phyloP scores from a whole-genome alignment of 139 green algal species.

The Desmodesmus armatus region DNA sequence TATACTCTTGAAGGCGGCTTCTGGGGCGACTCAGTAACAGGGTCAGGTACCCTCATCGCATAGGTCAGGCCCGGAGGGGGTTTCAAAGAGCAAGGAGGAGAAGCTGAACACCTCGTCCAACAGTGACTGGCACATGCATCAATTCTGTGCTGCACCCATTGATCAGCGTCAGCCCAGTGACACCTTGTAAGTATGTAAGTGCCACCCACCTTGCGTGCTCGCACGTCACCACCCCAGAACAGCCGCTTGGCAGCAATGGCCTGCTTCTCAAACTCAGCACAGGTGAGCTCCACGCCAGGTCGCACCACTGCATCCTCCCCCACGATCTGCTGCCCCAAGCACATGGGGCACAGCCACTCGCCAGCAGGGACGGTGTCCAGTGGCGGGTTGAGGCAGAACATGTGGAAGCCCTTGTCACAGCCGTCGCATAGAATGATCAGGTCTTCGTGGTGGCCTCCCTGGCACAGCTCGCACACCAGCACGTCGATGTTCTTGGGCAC shows the following conservation, averaged over 20 bases:
- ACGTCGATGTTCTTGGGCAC: conserved; percentile 50
- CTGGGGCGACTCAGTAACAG: no score
- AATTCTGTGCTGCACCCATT: no score
- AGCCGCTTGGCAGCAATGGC: conserved; percentile 43
- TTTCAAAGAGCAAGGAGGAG: no score
- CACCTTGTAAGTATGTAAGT: no score
- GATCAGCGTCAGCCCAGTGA: no score
- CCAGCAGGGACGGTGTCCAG: conserved; percentile 66
- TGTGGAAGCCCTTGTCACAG: conserved; percentile 75
- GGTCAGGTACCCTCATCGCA: no score
- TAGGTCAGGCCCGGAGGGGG: no score
- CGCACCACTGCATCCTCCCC: conserved; percentile 54
- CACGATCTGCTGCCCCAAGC: conserved; percentile 61
- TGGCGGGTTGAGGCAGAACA: conserved; percentile 65
- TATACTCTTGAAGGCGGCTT: no score
- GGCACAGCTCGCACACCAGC: conserved; percentile 76
- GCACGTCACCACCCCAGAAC: conserved; percentile 53
- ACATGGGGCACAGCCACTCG: conserved; percentile 74
- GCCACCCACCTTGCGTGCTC: conserved; percentile 47
- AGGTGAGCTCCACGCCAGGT: conserved; percentile 70
- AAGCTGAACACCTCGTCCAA: neutral
- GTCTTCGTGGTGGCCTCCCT: conserved; percentile 53
- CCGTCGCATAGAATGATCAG: conserved; percentile 77
- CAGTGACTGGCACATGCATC: neutral
- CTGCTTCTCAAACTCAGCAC: conserved; percentile 74